A percentile compares a stretch with the other conserved stretches of the same genome.
These are phyloP conservation scores for Scleromitrula shiraiana DNA, from an alignment of 2,329 filamentous ascomycete genomes.

Conservation along the genomic window DNA sequence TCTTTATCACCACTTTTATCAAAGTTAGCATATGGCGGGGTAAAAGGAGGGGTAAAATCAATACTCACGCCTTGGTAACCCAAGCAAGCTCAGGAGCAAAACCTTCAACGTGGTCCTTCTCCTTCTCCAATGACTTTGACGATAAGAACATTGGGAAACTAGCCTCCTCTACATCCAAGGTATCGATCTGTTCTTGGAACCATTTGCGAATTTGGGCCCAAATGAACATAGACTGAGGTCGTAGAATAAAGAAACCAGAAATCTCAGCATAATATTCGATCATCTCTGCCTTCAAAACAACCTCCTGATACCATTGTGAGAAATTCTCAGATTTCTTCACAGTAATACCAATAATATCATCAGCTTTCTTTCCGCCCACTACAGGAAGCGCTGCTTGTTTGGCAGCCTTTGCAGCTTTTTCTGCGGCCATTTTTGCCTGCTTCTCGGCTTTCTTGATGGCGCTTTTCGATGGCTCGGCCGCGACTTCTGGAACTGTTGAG, in stretches of 20 bases:
- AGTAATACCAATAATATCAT: conserved; percentile 80
- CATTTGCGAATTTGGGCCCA: conserved; percentile 59
- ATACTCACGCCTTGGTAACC: conserved; percentile 73
- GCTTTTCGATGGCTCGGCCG: conserved; percentile 46
- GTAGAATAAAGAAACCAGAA: conserved; percentile 93
- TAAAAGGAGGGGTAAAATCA: conserved; percentile 8
- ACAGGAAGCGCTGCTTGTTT: conserved; percentile 46
- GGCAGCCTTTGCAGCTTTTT: conserved; percentile 54
- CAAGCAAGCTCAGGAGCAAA: conserved; percentile 89
- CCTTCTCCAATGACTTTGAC: conserved; percentile 65
- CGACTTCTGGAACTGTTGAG: conserved; percentile 12
- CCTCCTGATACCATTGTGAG: conserved; percentile 93
- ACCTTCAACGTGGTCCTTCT: conserved; percentile 97
- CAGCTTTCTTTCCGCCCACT: conserved; percentile 50
- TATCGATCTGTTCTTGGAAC: conserved; percentile 72
- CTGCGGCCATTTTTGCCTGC: conserved; percentile 51
- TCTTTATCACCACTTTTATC: conserved; percentile 71
- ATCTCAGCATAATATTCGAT: conserved; percentile 92
- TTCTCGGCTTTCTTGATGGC: conserved; percentile 60
- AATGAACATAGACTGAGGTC: conserved; percentile 59
- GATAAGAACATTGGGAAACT: conserved; percentile 97
- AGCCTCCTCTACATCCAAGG: conserved; percentile 86
- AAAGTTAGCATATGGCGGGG: conserved; percentile 21
- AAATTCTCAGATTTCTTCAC: conserved; percentile 81
- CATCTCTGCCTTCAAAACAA: conserved; percentile 94